Evolutionary conservation across 2,329 filamentous ascomycete species (phyloP).

Genomic region (Chlorencoelia australis): DNA sequence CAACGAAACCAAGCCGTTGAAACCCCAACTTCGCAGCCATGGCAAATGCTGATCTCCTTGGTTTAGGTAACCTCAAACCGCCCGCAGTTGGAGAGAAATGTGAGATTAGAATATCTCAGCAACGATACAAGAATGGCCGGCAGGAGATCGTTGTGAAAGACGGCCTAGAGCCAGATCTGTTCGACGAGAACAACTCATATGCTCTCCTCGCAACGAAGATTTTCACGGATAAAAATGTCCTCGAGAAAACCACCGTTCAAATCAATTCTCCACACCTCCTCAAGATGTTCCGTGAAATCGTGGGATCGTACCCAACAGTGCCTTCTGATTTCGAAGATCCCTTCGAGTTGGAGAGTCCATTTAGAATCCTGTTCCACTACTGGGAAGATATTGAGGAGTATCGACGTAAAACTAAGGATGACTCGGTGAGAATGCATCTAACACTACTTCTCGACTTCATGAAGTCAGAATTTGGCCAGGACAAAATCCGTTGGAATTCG

Average conservation of each 20-base stretch:
- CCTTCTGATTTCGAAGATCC: constrained; percentile 5
- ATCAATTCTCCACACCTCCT: constrained; percentile 14
- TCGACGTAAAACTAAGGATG: constrained; percentile 4
- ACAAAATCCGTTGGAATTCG: constrained; percentile 2
- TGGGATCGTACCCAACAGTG: constrained; percentile 11
- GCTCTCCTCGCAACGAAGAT: constrained; percentile 8
- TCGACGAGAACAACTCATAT: constrained; percentile 7
- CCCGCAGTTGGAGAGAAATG: constrained; percentile 6
- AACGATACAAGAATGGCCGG: constrained; percentile 8
- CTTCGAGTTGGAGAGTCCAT: constrained; percentile 8
- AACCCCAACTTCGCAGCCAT: too few relatives aligned
- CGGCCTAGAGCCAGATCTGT: not conserved
- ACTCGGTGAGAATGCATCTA: constrained; percentile 7
- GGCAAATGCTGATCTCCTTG: too few relatives aligned
- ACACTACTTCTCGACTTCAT: constrained; percentile 8
- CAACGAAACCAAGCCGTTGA: too few relatives aligned
- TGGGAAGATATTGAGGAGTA: constrained; percentile 7
- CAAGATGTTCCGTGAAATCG: constrained; percentile 8
- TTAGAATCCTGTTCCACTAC: constrained; percentile 11
- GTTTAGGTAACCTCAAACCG: too few relatives aligned
- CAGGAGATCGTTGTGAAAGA: constrained; percentile 10
- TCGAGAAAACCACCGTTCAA: constrained; percentile 7
- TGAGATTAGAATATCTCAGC: constrained; percentile 7
- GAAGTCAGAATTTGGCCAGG: constrained; percentile 8
- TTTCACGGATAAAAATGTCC: constrained; percentile 9